Evolutionary conservation across 306 rosid species (phyloP).

Genomic region (Dryas octopetala): DNA sequence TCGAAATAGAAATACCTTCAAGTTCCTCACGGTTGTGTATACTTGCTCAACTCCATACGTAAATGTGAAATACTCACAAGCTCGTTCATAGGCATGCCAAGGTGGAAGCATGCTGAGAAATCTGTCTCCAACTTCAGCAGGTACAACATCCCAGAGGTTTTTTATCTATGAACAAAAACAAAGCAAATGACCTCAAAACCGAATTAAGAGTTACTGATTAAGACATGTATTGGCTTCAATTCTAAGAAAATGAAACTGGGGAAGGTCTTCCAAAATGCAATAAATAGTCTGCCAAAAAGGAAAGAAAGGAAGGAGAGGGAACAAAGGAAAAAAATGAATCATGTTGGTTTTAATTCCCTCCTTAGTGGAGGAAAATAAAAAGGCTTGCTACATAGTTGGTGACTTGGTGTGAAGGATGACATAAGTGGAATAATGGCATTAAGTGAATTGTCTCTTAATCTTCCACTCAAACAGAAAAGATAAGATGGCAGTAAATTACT

Average conservation of each 20-base stretch:
- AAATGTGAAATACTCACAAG: constrained; percentile 81
- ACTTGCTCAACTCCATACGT: constrained; percentile 74
- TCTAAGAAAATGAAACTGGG: constrained; percentile 16
- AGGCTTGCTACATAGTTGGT: no score
- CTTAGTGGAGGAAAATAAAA: no score
- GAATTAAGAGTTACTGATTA: constrained; percentile 17
- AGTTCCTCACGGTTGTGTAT: constrained; percentile 75
- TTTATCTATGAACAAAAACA: constrained; percentile 51
- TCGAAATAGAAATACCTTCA: constrained; percentile 61
- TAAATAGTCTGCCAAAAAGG: not conserved
- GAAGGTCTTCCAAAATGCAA: not conserved
- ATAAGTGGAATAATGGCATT: no score
- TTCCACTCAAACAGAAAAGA: not conserved
- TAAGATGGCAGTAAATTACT: not conserved
- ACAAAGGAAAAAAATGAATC: not conserved
- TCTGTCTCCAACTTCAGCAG: constrained; percentile 78
- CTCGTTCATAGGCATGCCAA: constrained; percentile 98
- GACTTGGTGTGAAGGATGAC: no score
- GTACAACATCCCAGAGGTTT: constrained; percentile 69
- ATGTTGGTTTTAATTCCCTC: not conserved
- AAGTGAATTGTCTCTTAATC: no score
- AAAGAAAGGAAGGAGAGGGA: constrained; percentile 18
- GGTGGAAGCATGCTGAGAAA: constrained; percentile 92
- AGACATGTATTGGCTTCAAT: constrained; percentile 16
- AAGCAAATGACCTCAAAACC: constrained; percentile 10